Percentiles rank a stretch among this genome's conserved stretches.
Conservation (phyloP, 495 filamentous ascomycete genomes). For the Cercophora scortea region DNA sequence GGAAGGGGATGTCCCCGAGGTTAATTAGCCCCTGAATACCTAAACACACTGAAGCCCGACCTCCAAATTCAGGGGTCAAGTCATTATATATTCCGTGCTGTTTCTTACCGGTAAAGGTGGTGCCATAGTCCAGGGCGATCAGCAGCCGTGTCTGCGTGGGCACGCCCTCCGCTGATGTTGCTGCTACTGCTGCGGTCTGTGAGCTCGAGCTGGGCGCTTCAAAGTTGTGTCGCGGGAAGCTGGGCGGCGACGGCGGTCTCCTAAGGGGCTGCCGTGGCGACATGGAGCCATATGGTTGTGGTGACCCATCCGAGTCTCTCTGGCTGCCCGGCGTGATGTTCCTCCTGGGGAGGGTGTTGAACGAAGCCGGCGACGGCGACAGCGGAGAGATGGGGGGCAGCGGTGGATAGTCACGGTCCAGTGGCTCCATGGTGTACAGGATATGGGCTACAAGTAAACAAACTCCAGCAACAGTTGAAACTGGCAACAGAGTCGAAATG, state of each 20-base stretch:
- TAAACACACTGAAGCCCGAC: no score
- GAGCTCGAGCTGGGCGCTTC: not conserved
- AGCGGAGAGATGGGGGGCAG: not conserved
- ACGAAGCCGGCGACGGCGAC: not conserved
- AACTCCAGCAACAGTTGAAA: not conserved
- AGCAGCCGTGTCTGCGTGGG: conserved; percentile 14
- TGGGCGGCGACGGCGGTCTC: no score
- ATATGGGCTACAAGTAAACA: not conserved
- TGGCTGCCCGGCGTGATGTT: not conserved
- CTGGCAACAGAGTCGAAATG: not conserved
- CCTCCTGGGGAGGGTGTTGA: not conserved
- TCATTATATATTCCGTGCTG: no score
- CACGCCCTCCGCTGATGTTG: not conserved
- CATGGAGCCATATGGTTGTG: not conserved
- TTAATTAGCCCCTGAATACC: not conserved
- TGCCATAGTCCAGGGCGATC: conserved; percentile 30
- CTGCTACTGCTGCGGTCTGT: not conserved
- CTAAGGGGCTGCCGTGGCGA: no score
- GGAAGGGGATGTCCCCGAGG: not conserved
- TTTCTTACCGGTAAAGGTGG: conserved; percentile 20
- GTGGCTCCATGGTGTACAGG: not conserved
- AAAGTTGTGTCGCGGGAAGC: no score
- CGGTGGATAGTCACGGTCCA: not conserved
- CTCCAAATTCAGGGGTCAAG: no score
- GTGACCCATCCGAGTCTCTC: not conserved